These are phyloP conservation scores for Vigna radiata DNA, from an alignment of 306 rosid genomes.

Conservation along the genomic window DNA sequence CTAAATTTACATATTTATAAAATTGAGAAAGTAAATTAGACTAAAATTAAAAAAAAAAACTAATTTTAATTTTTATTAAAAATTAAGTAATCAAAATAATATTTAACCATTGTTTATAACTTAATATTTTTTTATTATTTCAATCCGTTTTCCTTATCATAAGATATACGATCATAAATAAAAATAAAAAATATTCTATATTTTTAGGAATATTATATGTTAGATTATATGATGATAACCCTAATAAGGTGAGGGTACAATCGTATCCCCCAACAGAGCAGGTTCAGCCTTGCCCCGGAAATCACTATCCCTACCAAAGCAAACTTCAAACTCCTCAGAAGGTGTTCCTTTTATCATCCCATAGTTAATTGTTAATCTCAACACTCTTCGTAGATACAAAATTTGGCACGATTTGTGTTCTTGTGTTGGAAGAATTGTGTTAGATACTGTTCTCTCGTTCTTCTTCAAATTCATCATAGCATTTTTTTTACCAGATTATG, in stretches of 20 bases:
- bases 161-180: too few relatives aligned
- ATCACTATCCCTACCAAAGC: conserved; percentile 55
- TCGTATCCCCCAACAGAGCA: conserved; percentile 40
- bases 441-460: not conserved
- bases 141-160: too few relatives aligned
- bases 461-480: not conserved
- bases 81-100: too few relatives aligned
- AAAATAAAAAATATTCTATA: too few relatives aligned
- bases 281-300: conserved; percentile 58
- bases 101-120: too few relatives aligned
- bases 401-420: conserved; percentile 1
- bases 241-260: conserved; percentile 30
- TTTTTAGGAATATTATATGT: too few relatives aligned
- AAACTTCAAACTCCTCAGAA: conserved; percentile 37
- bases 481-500: not conserved
- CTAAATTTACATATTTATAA: too few relatives aligned
- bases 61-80: too few relatives aligned
- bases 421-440: conserved; percentile 21
- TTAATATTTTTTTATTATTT: too few relatives aligned
- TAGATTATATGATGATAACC: conserved; percentile 22
- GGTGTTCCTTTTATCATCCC: conserved; percentile 47
- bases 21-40: too few relatives aligned
- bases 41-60: too few relatives aligned
- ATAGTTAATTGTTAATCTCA: conserved; percentile 1
- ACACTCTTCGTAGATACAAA: not conserved